Conservation (phyloP, 345 rosid species). For the Eucalyptus coolabah region DNA sequence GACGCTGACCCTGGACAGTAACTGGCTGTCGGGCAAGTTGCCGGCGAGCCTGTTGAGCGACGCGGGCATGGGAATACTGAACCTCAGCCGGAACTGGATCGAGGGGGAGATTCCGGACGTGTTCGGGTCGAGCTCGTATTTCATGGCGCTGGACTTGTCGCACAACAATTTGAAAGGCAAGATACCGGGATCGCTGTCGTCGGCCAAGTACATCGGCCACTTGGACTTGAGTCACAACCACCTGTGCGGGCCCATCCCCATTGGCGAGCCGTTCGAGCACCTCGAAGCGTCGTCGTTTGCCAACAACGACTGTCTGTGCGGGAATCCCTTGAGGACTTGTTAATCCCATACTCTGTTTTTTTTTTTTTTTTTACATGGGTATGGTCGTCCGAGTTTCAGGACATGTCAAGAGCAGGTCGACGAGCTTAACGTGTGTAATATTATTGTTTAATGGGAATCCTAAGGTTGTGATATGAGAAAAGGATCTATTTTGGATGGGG, state of each 20-base stretch:
- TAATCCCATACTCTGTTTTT: neutral
- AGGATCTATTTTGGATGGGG: neutral
- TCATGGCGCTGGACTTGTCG: slow-evolving; percentile 73
- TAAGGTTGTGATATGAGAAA: neutral
- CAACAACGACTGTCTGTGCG: slow-evolving; percentile 72
- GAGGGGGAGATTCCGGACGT: slow-evolving; percentile 77
- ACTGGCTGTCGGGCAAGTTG: slow-evolving; percentile 44
- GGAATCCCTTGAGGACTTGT: slow-evolving; percentile 67
- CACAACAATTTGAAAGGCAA: slow-evolving; percentile 53
- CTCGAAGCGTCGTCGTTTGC: slow-evolving; percentile 57
- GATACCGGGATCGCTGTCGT: slow-evolving; percentile 49
- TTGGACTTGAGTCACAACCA: slow-evolving; percentile 81
- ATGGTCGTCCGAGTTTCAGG: neutral
- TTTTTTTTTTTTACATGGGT: neutral
- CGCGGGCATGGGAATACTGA: slow-evolving; percentile 52
- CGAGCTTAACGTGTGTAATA: neutral
- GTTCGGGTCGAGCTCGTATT: slow-evolving; percentile 58
- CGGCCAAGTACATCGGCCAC: slow-evolving; percentile 61
- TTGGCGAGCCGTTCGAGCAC: slow-evolving; percentile 70
- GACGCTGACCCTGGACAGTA: slow-evolving; percentile 54
- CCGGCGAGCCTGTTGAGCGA: slow-evolving; percentile 42
- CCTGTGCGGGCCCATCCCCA: slow-evolving; percentile 81
- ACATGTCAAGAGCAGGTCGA: neutral
- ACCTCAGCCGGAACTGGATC: slow-evolving; percentile 65
- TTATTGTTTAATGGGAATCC: neutral